Evolutionary conservation across 2,329 filamentous ascomycete genomes (phyloP), one percentile per base, ranked within the genome.

Genomic region (Fusarium mangiferae): DNA sequence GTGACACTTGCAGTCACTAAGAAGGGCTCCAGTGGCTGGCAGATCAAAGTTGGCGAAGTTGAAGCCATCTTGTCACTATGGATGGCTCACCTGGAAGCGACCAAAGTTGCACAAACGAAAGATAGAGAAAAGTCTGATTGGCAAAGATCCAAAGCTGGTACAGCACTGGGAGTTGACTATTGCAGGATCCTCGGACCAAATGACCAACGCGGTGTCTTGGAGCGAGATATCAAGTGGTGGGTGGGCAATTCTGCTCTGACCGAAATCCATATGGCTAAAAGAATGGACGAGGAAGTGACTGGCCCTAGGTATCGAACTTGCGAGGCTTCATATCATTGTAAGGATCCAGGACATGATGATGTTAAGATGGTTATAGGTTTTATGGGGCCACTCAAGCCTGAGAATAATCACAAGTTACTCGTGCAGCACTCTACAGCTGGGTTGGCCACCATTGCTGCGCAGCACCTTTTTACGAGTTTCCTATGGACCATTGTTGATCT

Each of bases 61-160:
- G 42, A 58, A 17, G 60, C 41, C 9, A 35, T 63, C 0, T 24
- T 62, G 10, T 63, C 52, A 6, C n/a, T 58, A 1, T 58, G 52
- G 60, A 41, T 62, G 42, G 41, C 60, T 1, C 5, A 57, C 1
- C 22, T 62, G 7, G 60, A 62, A 0, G 26, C 22, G 2, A 18
- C 30, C 0, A 41, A 39, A 3, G 20, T 7, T 3, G 9, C 9
- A 8, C 4, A 24, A 26, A 10, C 5, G 2, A n/a, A 14, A 4
- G 9, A 48, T 1, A 17, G 33, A 5, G 38, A 46, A 18, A 5
- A 41, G 1, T 9, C 9, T 3, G 49, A 57, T 6, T 57, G 60
- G 51, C 35, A 46, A 18, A 22, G 60, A 26, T 18, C 24, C 1
- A 56, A 33, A 28, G 22, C n/a, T n/a, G 60, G 35, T 14, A 5